phyloP scores from a whole-genome alignment of 176 grass and related monocot genomes.

The Pontederia crassipes region DNA sequence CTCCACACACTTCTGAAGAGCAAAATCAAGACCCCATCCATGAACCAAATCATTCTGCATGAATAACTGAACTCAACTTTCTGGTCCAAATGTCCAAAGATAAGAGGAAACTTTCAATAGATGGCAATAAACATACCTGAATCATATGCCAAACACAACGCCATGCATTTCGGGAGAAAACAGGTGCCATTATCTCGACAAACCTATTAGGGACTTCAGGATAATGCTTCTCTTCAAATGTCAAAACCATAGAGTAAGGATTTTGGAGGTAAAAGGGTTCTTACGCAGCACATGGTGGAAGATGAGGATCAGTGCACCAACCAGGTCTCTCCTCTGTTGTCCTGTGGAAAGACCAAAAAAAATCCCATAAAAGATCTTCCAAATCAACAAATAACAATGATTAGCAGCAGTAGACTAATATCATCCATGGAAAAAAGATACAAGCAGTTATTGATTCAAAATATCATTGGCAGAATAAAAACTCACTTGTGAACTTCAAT shows the following conservation, averaged over 20 bases:
- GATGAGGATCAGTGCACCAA: conserved; percentile 65
- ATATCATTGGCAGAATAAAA: neutral
- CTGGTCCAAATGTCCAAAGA: neutral
- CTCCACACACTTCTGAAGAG: conserved; percentile 77
- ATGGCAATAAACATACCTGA: conserved; percentile 37
- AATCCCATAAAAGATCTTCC: neutral
- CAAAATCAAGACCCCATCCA: conserved; percentile 96
- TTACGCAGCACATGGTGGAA: conserved; percentile 88
- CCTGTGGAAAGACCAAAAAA: conserved; percentile 26
- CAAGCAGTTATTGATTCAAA: too few relatives aligned
- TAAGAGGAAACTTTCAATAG: neutral
- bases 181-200: conserved; percentile 96
- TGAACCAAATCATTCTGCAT: conserved; percentile 86
- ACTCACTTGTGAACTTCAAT: conserved; percentile 82
- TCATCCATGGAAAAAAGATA: neutral
- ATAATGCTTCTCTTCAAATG: neutral
- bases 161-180: conserved; percentile 92
- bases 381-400: neutral
- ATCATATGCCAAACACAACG: conserved; percentile 97
- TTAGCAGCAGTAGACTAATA: neutral
- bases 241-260: neutral
- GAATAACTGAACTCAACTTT: neutral
- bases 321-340: conserved; percentile 76
- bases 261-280: conserved; percentile 2
- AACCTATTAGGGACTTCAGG: conserved; percentile 36